phyloP scores from a whole-genome alignment of 2,329 filamentous ascomycete species.

The Dothistroma pini region DNA sequence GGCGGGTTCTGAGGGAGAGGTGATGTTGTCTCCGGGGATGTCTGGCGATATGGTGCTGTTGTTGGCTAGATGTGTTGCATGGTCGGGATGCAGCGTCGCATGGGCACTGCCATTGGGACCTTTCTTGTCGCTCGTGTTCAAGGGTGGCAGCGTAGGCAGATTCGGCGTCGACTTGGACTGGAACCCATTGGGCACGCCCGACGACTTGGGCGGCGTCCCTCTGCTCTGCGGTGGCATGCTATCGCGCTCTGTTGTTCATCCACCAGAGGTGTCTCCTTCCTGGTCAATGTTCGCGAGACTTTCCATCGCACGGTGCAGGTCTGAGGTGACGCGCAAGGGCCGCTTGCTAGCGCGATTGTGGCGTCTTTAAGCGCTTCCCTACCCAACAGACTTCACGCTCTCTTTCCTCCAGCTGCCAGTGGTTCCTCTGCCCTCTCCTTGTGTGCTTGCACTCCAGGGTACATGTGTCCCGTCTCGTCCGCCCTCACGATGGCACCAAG shows the following conservation, averaged over 20 bases:
- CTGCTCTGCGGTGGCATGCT: constrained; percentile 44
- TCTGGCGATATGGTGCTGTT: constrained; percentile 13
- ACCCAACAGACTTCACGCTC: background rate
- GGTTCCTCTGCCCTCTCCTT: too few relatives aligned
- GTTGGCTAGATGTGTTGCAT: constrained; percentile 5
- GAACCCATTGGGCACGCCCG: constrained; percentile 36
- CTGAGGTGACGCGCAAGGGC: background rate
- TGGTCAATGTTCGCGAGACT: background rate
- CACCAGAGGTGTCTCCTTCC: constrained; percentile 1
- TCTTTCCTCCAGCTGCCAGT: too few relatives aligned
- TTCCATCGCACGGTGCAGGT: background rate
- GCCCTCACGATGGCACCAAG: background rate
- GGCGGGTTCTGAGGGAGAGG: constrained; percentile 38
- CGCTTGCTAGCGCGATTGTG: background rate
- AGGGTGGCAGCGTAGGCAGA: constrained; percentile 40
- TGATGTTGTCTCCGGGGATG: constrained; percentile 27
- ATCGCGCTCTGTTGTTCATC: background rate
- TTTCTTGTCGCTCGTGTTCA: constrained; percentile 22
- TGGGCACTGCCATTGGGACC: constrained; percentile 3
- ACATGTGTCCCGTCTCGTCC: too few relatives aligned
- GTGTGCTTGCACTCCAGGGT: too few relatives aligned
- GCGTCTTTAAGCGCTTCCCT: background rate
- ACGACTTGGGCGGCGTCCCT: constrained; percentile 32
- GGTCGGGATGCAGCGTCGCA: constrained; percentile 14
- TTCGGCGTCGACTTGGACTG: constrained; percentile 49